These are phyloP conservation scores for Trichomonas gallinae DNA, from an alignment of 208 protist genomes.

Conservation along the genomic window DNA sequence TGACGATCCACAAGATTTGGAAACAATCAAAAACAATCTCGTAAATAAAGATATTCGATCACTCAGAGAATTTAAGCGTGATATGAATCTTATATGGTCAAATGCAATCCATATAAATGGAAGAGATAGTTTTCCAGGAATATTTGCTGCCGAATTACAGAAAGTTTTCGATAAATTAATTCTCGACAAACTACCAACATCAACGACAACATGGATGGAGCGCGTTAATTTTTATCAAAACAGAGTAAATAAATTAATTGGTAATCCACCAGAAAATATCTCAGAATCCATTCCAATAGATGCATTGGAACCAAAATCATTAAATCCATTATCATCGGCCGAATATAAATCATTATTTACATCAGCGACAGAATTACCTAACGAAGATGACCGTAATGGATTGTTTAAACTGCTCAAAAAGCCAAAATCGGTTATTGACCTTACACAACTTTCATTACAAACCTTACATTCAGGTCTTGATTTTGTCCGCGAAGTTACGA, in stretches of 20 bases:
- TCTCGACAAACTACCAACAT: not conserved
- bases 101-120: not conserved
- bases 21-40: not conserved
- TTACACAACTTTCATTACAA: not conserved
- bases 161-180: not conserved
- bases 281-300: not conserved
- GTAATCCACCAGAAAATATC: not conserved
- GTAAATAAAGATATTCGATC: not conserved
- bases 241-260: not conserved
- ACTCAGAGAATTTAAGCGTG: not conserved
- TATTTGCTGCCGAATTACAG: not conserved
- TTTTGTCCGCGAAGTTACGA: not conserved
- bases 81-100: not conserved
- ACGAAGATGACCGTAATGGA: not conserved
- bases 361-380: not conserved
- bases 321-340: not conserved
- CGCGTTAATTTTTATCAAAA: not conserved
- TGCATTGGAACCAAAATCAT: not conserved
- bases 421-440: not conserved
- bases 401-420: not conserved
- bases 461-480: not conserved
- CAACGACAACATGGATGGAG: not conserved
- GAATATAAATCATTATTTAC: not conserved
- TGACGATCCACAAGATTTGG: not conserved
- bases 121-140: not conserved